Evolutionary conservation across 2,329 filamentous ascomycete genomes (phyloP).

Genomic region (Fusarium graminum): DNA sequence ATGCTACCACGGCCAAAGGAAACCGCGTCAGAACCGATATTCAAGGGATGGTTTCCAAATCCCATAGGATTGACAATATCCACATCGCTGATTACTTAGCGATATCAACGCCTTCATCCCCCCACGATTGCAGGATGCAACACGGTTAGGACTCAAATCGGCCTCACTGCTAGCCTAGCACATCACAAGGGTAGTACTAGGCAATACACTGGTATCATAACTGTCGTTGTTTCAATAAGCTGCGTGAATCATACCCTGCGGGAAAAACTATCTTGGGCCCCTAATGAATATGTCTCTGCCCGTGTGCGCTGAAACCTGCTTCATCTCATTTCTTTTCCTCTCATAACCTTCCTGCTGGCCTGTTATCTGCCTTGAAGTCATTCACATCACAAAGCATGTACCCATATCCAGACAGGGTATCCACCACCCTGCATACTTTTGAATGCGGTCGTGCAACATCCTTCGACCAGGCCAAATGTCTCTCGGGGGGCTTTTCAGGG

Average conservation of each 20-base stretch:
- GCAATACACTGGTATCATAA: conserved; percentile 48
- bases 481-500: conserved; percentile 60
- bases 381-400: conserved; percentile 6
- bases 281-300: conserved; percentile 21
- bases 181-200: conserved; percentile 5
- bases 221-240: conserved; percentile 45
- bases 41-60: neutral
- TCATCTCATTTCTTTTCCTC: conserved; percentile 15
- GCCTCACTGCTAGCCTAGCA: neutral
- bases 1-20: neutral
- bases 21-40: neutral
- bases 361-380: neutral
- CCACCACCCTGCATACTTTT: conserved; percentile 9
- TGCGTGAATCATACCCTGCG: conserved; percentile 46
- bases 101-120: conserved; percentile 10
- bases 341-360: conserved; percentile 9
- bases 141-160: neutral
- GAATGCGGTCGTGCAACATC: conserved; percentile 12
- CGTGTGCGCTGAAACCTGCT: conserved; percentile 7
- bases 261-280: conserved; percentile 30
- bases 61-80: conserved; percentile 3
- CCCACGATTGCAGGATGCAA: neutral
- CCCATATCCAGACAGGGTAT: conserved; percentile 8
- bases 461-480: conserved; percentile 34
- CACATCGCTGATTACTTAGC: conserved; percentile 1